Evolutionary conservation across 2,329 filamentous ascomycete genomes (phyloP).

Genomic region (Talaromyces islandicus): DNA sequence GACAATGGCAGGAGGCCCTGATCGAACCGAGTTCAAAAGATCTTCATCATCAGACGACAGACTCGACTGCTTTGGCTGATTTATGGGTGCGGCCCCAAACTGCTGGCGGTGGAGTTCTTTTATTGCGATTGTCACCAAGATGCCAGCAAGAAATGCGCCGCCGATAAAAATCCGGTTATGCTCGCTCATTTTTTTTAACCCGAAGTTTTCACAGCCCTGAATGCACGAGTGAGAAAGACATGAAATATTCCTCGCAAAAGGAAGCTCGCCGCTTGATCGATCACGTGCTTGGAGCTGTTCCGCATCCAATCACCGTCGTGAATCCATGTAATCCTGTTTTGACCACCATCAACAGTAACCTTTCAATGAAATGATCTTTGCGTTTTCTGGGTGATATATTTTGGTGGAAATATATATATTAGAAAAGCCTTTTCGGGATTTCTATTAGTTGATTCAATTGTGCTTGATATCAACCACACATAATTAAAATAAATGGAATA

Average conservation of each 20-base stretch:
- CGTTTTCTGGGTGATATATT: background rate
- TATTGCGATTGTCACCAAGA: conserved; percentile 68
- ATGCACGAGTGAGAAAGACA: background rate
- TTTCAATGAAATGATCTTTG: background rate
- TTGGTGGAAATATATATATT: too few species aligned
- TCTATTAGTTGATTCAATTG: too few species aligned
- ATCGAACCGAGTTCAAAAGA: conserved; percentile 16
- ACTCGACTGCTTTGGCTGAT: conserved; percentile 14
- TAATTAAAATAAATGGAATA: too few species aligned
- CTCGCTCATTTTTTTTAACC: conserved; percentile 23
- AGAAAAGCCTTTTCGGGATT: too few species aligned
- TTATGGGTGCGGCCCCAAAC: conserved; percentile 52
- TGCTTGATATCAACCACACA: too few species aligned
- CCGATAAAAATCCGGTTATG: conserved; percentile 51
- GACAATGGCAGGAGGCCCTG: conserved; percentile 47
- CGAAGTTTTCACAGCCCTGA: background rate
- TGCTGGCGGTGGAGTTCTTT: conserved; percentile 58
- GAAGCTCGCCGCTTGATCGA: background rate
- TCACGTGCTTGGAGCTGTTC: background rate
- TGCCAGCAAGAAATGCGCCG: conserved; percentile 69
- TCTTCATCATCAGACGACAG: conserved; percentile 52
- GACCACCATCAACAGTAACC: background rate
- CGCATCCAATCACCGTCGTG: background rate
- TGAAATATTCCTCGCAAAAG: background rate
- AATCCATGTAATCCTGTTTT: background rate